Evolutionary conservation across 305 asterid genomes (phyloP).

Genomic region (Fraxinus sp.): DNA sequence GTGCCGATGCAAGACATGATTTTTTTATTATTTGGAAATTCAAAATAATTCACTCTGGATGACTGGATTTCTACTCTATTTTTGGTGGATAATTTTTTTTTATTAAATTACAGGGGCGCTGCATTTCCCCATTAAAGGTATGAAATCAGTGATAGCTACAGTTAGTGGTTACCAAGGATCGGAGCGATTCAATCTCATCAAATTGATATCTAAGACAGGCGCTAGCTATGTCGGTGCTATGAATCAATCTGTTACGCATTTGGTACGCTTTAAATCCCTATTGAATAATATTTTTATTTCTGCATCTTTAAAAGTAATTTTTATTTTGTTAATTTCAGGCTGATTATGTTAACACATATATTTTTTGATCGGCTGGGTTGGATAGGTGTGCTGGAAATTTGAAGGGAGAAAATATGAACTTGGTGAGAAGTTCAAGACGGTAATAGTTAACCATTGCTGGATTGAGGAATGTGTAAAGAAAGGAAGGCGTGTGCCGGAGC

Average conservation of each 20-base stretch:
- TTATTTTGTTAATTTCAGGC: background rate
- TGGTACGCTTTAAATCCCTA: conserved; percentile 33
- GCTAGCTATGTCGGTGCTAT: conserved; percentile 63
- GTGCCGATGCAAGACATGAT: background rate
- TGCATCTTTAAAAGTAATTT: background rate
- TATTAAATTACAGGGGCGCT: conserved; percentile 13
- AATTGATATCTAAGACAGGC: conserved; percentile 51
- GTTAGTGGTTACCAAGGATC: conserved; percentile 71
- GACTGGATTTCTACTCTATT: background rate
- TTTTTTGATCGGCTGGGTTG: conserved; percentile 26
- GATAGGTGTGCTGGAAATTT: conserved; percentile 79
- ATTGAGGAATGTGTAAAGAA: conserved; percentile 53
- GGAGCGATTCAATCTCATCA: conserved; percentile 68
- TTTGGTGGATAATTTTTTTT: background rate
- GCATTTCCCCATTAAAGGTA: conserved; percentile 29
- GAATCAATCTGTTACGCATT: conserved; percentile 48
- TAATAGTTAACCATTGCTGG: conserved; percentile 70
- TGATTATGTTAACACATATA: background rate
- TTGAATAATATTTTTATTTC: background rate
- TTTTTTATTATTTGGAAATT: background rate
- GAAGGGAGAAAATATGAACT: conserved; percentile 78
- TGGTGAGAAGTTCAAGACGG: conserved; percentile 47
- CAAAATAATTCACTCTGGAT: background rate
- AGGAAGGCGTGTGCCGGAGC: conserved; percentile 47
- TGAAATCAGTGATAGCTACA: conserved; percentile 59